Percentiles rank a stretch among this genome's conserved stretches.
These are phyloP conservation scores for Stipa capillata DNA, from an alignment of 176 grass and related monocot species.

Conservation along the genomic window DNA sequence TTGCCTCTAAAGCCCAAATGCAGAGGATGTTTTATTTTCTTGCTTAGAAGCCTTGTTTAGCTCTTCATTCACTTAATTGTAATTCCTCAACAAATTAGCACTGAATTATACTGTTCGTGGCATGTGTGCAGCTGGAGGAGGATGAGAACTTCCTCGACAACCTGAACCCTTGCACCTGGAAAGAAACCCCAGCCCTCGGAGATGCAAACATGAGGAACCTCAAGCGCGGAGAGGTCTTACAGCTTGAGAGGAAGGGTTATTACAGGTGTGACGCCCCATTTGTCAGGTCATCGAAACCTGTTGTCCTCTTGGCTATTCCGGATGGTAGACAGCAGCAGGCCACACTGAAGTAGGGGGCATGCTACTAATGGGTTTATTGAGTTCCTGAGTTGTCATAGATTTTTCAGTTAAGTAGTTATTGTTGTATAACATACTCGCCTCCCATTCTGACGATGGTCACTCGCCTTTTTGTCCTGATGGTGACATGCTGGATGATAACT, in stretches of 20 bases:
- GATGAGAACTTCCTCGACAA: constrained; percentile 81
- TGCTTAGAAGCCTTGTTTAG: background rate
- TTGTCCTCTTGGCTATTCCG: constrained; percentile 78
- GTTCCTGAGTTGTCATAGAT: background rate
- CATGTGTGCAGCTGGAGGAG: constrained; percentile 64
- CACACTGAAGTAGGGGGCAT: constrained; percentile 17
- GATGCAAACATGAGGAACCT: constrained; percentile 73
- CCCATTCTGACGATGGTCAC: background rate
- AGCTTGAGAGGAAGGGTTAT: constrained; percentile 86
- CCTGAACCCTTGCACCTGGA: constrained; percentile 66
- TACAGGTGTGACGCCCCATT: constrained; percentile 70
- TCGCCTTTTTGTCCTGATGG: background rate
- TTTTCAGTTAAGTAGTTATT: background rate
- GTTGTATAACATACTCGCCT: background rate
- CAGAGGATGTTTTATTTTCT: background rate
- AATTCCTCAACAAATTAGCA: background rate
- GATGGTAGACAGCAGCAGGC: constrained; percentile 64
- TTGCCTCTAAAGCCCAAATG: background rate
- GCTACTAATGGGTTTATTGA: background rate
- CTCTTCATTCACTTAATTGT: background rate
- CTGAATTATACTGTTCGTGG: background rate
- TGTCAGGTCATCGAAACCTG: constrained; percentile 49
- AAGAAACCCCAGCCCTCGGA: constrained; percentile 55
- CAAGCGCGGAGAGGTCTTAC: constrained; percentile 60
- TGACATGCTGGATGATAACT: background rate